Evolutionary conservation across 495 filamentous ascomycete species (phyloP), one percentile per base, ranked within the genome.

Genomic region (Thermochaetoides thermophila): DNA sequence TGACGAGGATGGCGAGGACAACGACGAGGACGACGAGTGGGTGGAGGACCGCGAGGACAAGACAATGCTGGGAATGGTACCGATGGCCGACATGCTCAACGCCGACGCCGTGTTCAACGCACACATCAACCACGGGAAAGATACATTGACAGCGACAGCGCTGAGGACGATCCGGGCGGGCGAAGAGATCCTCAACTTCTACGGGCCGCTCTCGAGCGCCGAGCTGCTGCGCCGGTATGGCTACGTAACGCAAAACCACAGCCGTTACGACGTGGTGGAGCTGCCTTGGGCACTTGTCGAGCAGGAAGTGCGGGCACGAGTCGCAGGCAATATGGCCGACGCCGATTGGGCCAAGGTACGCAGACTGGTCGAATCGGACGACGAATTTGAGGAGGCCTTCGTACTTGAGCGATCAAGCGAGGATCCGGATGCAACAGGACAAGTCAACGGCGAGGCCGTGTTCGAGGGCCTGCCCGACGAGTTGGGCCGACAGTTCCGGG

Each of bases 141-240:
- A 67, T 7, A 56, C 54, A 17, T 53, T 87, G 15, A 69, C 71
- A 11, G 84, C 84, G 57, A 75, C 71, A 29, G 59, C 76, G 2
- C 62, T 81, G 38, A 69, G 75, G 31, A 48, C 67, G 0, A 81
- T 95, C 42, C 46, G 45, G 7, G 61, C 64, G 5, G 78, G 78
- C n/a, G 73, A 82, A 32, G 82, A 93, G 48, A 74, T 94, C 13
- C 73, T 92, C 45, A 94, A 93, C 42, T 86, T 92, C 51, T 93
- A 92, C 49, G 87, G 86, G 6, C 74, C 81, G 20, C 69, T 92
- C 15, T 76, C 84, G 2, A 78, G 75, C 17, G 72, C 78, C 0
- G 86, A 95, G 49, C 57, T 95, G 13, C 68, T 96, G 13, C 69
- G 87, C 13, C 64, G 87, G 16, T 95, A 94, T 44, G 87, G 87